Conservation (phyloP, 1,284 basidiomycete species). For the Lentinus polychrous region DNA sequence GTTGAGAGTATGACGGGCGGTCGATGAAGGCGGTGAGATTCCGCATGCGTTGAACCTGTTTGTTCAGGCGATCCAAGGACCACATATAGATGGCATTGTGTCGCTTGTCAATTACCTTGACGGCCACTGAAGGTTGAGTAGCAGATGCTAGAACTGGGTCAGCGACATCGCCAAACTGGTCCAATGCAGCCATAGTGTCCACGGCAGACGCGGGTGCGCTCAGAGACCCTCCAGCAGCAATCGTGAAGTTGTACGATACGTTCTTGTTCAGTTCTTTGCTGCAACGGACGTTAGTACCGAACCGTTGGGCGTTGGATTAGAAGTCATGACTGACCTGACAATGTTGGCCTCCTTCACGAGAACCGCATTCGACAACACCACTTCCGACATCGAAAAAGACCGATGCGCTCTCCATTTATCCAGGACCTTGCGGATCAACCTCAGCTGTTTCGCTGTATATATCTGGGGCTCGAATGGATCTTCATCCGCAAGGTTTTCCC, state of each 20-base stretch:
- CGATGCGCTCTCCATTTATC: slow-evolving; percentile 82
- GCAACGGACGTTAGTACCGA: slow-evolving; percentile 9
- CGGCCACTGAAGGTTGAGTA: slow-evolving; percentile 78
- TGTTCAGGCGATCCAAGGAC: slow-evolving; percentile 84
- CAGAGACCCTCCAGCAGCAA: slow-evolving; percentile 78
- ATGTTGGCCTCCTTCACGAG: slow-evolving; percentile 93
- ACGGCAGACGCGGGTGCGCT: slow-evolving; percentile 79
- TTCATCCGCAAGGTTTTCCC: slow-evolving; percentile 57
- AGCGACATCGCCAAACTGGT: slow-evolving; percentile 90
- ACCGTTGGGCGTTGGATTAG: background rate
- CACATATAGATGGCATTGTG: slow-evolving; percentile 85
- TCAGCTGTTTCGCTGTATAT: slow-evolving; percentile 74
- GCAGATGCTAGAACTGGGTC: slow-evolving; percentile 66
- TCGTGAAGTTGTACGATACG: slow-evolving; percentile 88
- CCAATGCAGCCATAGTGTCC: slow-evolving; percentile 82
- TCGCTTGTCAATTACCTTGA: slow-evolving; percentile 87
- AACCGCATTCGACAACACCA: slow-evolving; percentile 80
- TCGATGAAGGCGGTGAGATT: slow-evolving; percentile 91
- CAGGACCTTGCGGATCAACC: slow-evolving; percentile 74
- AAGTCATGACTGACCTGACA: slow-evolving; percentile 57
- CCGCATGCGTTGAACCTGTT: slow-evolving; percentile 90
- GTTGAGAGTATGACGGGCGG: slow-evolving; percentile 85
- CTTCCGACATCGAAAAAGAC: slow-evolving; percentile 89
- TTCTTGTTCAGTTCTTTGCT: slow-evolving; percentile 83
- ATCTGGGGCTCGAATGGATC: slow-evolving; percentile 69